These are phyloP conservation scores for Lasiodiplodia sp. DNA, from an alignment of 2,329 filamentous ascomycete species.

Conservation along the genomic window DNA sequence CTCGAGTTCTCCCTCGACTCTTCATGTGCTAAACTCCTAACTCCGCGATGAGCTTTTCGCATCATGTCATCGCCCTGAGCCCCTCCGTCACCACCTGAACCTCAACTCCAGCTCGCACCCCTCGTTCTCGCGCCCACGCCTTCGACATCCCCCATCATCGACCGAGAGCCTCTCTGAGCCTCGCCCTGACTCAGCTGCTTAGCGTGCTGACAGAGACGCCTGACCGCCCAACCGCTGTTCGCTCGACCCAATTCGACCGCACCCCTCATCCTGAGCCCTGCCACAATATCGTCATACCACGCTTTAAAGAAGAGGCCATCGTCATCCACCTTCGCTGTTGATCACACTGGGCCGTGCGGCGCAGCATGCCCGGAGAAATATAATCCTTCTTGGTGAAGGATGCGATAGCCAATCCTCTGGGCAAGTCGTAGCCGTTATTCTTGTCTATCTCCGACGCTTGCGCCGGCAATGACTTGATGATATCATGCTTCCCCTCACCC, in stretches of 20 bases:
- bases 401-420: neutral
- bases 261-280: constrained; percentile 23
- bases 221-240: neutral
- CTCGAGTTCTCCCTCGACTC: neutral
- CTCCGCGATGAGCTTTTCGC: constrained; percentile 22
- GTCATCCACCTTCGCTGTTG: neutral
- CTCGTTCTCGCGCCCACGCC: neutral
- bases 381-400: neutral
- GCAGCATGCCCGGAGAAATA: too few species aligned
- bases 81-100: neutral
- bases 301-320: neutral
- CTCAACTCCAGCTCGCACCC: neutral
- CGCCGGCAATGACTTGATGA: constrained; percentile 6
- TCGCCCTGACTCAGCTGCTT: constrained; percentile 20
- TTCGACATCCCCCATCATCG: neutral
- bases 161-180: neutral
- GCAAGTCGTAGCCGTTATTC: neutral
- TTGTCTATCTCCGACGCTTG: neutral
- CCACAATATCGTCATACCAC: constrained; percentile 1
- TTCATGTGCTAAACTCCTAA: constrained; percentile 21
- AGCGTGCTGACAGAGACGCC: constrained; percentile 16
- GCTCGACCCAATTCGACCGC: neutral
- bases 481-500: constrained; percentile 21
- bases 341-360: neutral
- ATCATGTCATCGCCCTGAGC: constrained; percentile 9